Percentiles rank a stretch among this genome's conserved stretches.
Evolutionary conservation across 345 rosid genomes (phyloP).

Genomic region (Aquilaria malaccensis): DNA sequence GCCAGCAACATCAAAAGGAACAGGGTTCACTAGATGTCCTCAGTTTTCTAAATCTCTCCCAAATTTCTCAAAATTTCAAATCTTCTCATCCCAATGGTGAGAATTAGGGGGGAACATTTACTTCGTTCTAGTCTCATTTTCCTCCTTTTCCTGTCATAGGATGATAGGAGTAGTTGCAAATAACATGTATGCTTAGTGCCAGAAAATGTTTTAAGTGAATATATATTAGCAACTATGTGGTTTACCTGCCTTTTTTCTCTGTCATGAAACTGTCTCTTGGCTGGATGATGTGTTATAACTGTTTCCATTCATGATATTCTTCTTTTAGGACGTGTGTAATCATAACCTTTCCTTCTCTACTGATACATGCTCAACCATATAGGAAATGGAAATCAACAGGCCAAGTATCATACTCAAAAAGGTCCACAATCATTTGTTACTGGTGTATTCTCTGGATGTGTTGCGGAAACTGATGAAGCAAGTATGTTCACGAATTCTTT

Average conservation of each 20-base stretch:
- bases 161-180: no score
- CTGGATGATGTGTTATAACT: no score
- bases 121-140: no score
- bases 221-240: no score
- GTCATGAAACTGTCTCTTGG: no score
- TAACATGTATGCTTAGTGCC: no score
- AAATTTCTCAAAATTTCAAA: conserved; percentile 26
- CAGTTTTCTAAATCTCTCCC: conserved; percentile 45
- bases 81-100: conserved; percentile 30
- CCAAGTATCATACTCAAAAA: conserved; percentile 12
- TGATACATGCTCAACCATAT: conserved; percentile 9
- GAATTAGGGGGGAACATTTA: background rate
- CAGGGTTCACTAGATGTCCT: conserved; percentile 74
- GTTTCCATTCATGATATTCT: no score
- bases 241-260: no score
- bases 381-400: conserved; percentile 18
- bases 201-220: no score
- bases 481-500: conserved; percentile 26
- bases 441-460: conserved; percentile 9
- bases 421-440: conserved; percentile 9
- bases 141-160: no score
- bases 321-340: no score
- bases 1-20: conserved; percentile 24
- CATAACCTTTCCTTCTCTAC: conserved; percentile 1
- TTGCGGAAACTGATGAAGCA: conserved; percentile 24